phyloP scores from a whole-genome alignment of 257 asterid genomes.

The Nemophila menziesii region DNA sequence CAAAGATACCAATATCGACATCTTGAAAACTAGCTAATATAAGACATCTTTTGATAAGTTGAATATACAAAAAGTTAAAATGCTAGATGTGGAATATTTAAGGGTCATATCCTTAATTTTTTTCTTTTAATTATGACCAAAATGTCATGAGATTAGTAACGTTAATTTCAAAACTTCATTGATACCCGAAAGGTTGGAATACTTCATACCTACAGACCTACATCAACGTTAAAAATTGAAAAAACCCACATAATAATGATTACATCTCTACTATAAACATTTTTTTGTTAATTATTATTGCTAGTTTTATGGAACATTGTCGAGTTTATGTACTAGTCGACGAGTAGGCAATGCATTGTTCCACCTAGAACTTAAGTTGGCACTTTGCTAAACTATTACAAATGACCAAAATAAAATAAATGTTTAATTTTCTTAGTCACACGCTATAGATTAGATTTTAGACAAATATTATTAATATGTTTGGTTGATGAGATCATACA shows the following conservation, averaged over 20 bases:
- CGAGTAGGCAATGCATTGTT: not conserved
- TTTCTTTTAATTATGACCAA: too few species aligned
- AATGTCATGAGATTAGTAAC: too few species aligned
- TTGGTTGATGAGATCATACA: not conserved
- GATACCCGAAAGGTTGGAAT: too few species aligned
- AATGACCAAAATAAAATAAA: not conserved
- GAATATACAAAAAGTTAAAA: too few species aligned
- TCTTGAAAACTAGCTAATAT: too few species aligned
- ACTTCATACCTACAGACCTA: too few species aligned
- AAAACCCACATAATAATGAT: not conserved
- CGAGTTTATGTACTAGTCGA: not conserved
- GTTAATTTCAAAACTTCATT: too few species aligned
- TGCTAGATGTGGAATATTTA: too few species aligned
- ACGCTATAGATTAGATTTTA: not conserved
- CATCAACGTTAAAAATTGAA: too few species aligned
- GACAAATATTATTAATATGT: conserved; percentile 1
- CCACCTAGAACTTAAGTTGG: not conserved
- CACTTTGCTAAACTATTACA: not conserved
- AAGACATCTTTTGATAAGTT: too few species aligned
- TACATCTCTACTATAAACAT: not conserved
- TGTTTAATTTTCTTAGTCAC: not conserved
- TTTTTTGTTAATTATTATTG: not conserved
- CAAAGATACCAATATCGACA: too few species aligned
- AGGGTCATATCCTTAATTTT: too few species aligned
- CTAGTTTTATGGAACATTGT: not conserved